phyloP scores from a whole-genome alignment of 2,329 filamentous ascomycete genomes.

The Orbilia ellipsospora region DNA sequence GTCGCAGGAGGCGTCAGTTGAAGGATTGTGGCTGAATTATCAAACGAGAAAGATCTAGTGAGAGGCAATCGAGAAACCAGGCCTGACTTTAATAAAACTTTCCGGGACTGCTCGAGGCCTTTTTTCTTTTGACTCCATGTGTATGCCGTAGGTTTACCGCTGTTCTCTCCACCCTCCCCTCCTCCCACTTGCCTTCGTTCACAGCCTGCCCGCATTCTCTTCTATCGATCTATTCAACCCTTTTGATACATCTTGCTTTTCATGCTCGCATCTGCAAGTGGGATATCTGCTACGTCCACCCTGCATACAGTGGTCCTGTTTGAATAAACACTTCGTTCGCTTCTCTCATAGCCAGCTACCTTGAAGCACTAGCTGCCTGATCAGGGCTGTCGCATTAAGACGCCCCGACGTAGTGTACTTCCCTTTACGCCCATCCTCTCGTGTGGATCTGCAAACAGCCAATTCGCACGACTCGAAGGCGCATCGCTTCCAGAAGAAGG shows the following conservation, averaged over 20 bases:
- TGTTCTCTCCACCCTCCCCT: conserved; percentile 14
- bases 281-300: conserved; percentile 30
- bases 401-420: conserved; percentile 43
- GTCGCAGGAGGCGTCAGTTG: conserved; percentile 47
- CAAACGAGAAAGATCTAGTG: background rate
- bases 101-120: conserved; percentile 41
- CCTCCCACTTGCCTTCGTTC: conserved; percentile 1
- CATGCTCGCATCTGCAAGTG: conserved; percentile 34
- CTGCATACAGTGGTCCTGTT: conserved; percentile 36
- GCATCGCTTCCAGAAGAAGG: conserved; percentile 1
- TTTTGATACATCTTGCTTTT: conserved; percentile 49
- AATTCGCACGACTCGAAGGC: conserved; percentile 37
- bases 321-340: conserved; percentile 48
- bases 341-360: conserved; percentile 49
- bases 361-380: conserved; percentile 54
- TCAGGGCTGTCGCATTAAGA: conserved; percentile 55
- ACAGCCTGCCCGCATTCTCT: background rate
- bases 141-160: conserved; percentile 23
- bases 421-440: conserved; percentile 43
- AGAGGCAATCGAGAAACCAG: background rate
- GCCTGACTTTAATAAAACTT: conserved; percentile 30
- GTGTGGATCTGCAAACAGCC: conserved; percentile 36
- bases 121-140: conserved; percentile 8
- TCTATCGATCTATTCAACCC: conserved; percentile 43
- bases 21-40: conserved; percentile 44